A percentile compares a stretch with the other conserved stretches of the same genome.
These are phyloP conservation scores for Trifolium repens DNA, from an alignment of 306 rosid species.

Conservation along the genomic window DNA sequence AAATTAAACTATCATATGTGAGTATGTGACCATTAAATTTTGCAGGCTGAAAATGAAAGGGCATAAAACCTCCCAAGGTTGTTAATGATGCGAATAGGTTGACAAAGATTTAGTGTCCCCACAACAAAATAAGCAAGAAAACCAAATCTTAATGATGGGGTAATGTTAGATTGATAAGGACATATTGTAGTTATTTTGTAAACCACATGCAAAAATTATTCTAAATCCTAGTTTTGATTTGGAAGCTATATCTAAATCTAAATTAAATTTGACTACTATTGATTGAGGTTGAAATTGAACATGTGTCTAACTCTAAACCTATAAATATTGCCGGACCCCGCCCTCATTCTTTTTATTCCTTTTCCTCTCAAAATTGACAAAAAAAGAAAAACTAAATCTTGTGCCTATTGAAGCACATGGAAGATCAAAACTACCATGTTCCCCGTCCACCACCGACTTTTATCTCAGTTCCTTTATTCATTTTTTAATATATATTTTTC, in stretches of 20 bases:
- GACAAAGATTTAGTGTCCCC: slow-evolving; percentile 55
- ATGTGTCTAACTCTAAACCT: not conserved
- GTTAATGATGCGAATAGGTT: not conserved
- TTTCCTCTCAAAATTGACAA: not conserved
- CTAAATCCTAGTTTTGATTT: not conserved
- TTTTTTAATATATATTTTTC: not conserved
- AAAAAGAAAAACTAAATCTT: not conserved
- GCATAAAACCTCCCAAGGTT: slow-evolving; percentile 10
- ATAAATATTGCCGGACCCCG: not conserved
- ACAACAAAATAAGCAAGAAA: slow-evolving; percentile 29
- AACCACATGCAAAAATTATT: not conserved
- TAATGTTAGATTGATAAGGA: not conserved
- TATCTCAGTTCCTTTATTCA: not conserved
- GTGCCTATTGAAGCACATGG: slow-evolving; percentile 13
- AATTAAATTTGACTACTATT: slow-evolving; percentile 7
- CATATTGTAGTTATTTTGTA: not conserved
- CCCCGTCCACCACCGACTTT: not conserved
- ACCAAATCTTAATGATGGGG: slow-evolving; percentile 25
- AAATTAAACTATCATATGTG: not conserved
- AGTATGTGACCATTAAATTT: slow-evolving; percentile 33
- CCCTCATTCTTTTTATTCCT: not conserved
- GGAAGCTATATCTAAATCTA: slow-evolving; percentile 31
- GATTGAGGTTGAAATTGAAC: not conserved
- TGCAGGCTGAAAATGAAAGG: slow-evolving; percentile 51
- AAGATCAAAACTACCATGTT: not conserved